Conservation (phyloP, 2,329 filamentous ascomycete species). For the Penicillium sp. region DNA sequence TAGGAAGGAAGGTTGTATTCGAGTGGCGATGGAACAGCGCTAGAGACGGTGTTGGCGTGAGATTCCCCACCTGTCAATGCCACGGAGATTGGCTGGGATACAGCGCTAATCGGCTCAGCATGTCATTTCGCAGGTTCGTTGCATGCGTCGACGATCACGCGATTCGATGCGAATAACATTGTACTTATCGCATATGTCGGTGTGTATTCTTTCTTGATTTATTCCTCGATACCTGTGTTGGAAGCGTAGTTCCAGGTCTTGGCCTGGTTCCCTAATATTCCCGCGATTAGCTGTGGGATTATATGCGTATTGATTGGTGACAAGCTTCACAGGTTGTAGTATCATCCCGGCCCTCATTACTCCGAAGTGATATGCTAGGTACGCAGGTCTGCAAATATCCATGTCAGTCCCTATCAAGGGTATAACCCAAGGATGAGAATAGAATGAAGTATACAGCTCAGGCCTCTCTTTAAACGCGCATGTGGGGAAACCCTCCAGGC, state of each 20-base stretch:
- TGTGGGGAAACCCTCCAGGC: slow-evolving; percentile 7
- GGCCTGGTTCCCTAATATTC: too few relatives aligned
- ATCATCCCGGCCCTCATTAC: background rate
- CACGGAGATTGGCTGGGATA: background rate
- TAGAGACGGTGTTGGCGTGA: background rate
- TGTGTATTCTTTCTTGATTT: too few relatives aligned
- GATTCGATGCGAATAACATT: too few relatives aligned
- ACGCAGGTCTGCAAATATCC: background rate
- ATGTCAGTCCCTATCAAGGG: background rate
- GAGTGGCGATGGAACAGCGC: background rate
- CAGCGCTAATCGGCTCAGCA: slow-evolving; percentile 4
- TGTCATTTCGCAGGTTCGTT: background rate
- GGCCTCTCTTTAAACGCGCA: slow-evolving; percentile 2
- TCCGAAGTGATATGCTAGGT: background rate
- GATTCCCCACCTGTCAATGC: too few relatives aligned
- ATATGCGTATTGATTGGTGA: background rate
- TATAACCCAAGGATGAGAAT: too few relatives aligned
- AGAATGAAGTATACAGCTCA: background rate
- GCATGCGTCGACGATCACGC: slow-evolving; percentile 1
- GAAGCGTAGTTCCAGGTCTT: too few relatives aligned
- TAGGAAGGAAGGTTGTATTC: slow-evolving; percentile 4
- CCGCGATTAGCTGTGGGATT: too few relatives aligned
- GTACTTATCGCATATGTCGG: too few relatives aligned
- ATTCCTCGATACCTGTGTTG: too few relatives aligned
- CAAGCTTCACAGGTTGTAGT: background rate